These are phyloP conservation scores for Lasiodiplodia sp. DNA, from an alignment of 2,329 filamentous ascomycete species.

Conservation along the genomic window DNA sequence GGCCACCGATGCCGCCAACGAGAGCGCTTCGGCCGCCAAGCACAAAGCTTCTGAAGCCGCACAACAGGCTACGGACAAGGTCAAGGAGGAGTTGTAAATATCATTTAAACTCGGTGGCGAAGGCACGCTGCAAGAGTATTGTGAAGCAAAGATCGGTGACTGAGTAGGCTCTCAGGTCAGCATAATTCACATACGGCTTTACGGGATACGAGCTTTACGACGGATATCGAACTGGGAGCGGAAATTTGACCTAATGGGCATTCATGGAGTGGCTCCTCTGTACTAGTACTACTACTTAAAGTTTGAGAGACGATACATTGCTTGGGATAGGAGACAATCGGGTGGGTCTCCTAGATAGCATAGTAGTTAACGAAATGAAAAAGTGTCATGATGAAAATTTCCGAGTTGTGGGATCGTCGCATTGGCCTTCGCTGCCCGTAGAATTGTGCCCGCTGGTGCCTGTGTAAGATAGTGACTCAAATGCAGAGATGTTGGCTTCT, in stretches of 20 bases:
- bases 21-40: slow-evolving; percentile 37
- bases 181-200: neutral
- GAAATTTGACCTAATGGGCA: neutral
- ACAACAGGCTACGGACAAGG: slow-evolving; percentile 43
- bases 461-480: too few relatives aligned
- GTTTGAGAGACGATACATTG: neutral
- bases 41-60: slow-evolving; percentile 37
- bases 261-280: slow-evolving; percentile 15
- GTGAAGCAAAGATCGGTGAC: neutral
- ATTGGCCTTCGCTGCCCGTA: too few relatives aligned
- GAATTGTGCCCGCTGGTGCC: too few relatives aligned
- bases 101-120: neutral
- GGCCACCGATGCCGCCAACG: slow-evolving; percentile 42
- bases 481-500: too few relatives aligned
- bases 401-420: too few relatives aligned
- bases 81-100: slow-evolving; percentile 56
- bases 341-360: neutral
- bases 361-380: slow-evolving; percentile 7
- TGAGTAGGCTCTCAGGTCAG: neutral
- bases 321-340: neutral
- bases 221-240: neutral
- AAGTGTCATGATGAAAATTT: neutral
- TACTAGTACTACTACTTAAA: slow-evolving; percentile 18
- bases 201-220: slow-evolving; percentile 25
- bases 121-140: neutral